A percentile compares a stretch with the other conserved stretches of the same genome.
These are phyloP conservation scores for cucumber (Cucumis sativus) DNA, from an alignment of 306 rosid genomes.

Conservation along the genomic window Cucumber_9930_V3 NC_026658.2:6359501-6360000, in stretches of 20 bases:
- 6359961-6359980: constrained; percentile 92
- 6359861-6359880: constrained; percentile 79
- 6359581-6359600: constrained; percentile 53
- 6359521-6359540: constrained; percentile 65
- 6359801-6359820: not conserved
- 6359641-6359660: constrained; percentile 33
- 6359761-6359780: not conserved
- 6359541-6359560: constrained; percentile 84
- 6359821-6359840: constrained; percentile 78
- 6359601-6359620: constrained; percentile 88
- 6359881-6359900: constrained; percentile 93
- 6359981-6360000: constrained; percentile 94
- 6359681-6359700: not conserved
- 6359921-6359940: constrained; percentile 57
- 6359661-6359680: not conserved
- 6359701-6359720: not conserved
- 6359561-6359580: constrained; percentile 76
- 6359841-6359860: constrained; percentile 92
- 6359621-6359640: constrained; percentile 90
- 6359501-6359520: constrained; percentile 42
- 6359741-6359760: not conserved
- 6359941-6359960: constrained; percentile 98
- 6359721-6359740: not conserved
- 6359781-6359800: not conserved
- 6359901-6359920: constrained; percentile 79